Base-by-base conservation (phyloP, 2,329 filamentous ascomycete genomes). In the Dendrostoma leiphaemia region DNA sequence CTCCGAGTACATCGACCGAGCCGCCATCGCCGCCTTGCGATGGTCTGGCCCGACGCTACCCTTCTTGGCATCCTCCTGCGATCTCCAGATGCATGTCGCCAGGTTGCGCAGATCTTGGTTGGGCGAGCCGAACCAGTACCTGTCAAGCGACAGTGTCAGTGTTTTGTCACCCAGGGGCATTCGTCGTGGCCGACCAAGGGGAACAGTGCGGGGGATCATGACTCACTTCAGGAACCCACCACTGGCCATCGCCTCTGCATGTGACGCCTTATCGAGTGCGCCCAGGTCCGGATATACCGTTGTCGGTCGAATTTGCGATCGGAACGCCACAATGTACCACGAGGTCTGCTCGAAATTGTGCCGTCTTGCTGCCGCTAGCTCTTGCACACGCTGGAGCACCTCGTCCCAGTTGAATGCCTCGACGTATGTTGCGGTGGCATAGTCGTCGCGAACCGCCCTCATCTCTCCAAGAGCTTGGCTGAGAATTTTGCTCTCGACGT, bases 251-350 rank as follows among this genome's bases (percentile, higher is more conserved):
- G 92, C 92, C 68, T 96, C 91, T 23, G 82, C 78, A 68, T 96
- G 91, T 6, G 89, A 89, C 56, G 84, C 84, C 65, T 86, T 85
- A 70, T 96, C 92, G 29, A 96, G 78, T 24, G 79, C 77, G 37
- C 85, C 85, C 35, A 96, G 79, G 55, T 87, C 78, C 10, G 81
- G 81, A 56, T 84, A 83, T 59, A 90, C 83, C 1, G 86, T 88
- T 12, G 77, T 81, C 2, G 80, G 76, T 34, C 85, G 84, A 53
- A 96, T 82, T 60, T 78, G 81, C 6, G 89, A 93, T 15, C 90
- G 82, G 71, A 96, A 96, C 4, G 86, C 86, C 37, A 96, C 91
- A 53, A 94, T 85, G 71, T 93, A 96, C 74, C 93, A 96, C 26
- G 75, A 78, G 47, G 78, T 80, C 56, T 79, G 74, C 51, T 75